Percentiles rank a stretch among this genome's conserved stretches.
Conservation (phyloP, 2,329 filamentous ascomycete genomes). For the Chaetomiaceae sp. region DNA sequence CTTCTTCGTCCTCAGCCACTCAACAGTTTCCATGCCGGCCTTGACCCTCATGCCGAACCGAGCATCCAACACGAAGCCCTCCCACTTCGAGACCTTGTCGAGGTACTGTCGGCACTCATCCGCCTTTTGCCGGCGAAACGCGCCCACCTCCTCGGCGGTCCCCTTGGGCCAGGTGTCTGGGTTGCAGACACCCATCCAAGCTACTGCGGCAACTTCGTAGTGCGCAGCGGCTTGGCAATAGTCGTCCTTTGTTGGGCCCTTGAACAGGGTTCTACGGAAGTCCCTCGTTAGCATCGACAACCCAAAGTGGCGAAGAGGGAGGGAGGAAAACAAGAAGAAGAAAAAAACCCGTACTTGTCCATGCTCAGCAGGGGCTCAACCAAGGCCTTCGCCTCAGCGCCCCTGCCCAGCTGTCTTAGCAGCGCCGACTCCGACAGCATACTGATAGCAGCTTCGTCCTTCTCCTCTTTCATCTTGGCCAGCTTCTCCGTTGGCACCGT, state of each 20-base stretch:
- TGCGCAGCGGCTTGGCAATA: conserved; percentile 70
- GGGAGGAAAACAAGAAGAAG: background rate
- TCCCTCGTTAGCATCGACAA: background rate
- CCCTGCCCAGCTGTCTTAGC: conserved; percentile 57
- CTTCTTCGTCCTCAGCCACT: conserved; percentile 40
- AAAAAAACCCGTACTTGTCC: conserved; percentile 50
- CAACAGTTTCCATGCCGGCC: conserved; percentile 62
- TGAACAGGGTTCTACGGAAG: conserved; percentile 45
- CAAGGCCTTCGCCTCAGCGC: conserved; percentile 60
- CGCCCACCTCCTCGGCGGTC: conserved; percentile 25
- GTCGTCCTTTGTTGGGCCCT: conserved; percentile 60
- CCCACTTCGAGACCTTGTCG: conserved; percentile 65
- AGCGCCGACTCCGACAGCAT: conserved; percentile 64
- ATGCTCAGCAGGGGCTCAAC: conserved; percentile 63
- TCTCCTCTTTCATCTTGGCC: conserved; percentile 46
- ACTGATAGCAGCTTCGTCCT: conserved; percentile 60
- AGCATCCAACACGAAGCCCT: conserved; percentile 67
- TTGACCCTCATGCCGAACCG: conserved; percentile 70
- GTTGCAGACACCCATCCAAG: conserved; percentile 65
- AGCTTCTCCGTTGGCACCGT: conserved; percentile 41
- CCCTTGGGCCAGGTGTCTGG: conserved; percentile 30
- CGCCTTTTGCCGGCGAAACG: conserved; percentile 45
- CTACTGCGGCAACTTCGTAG: conserved; percentile 80
- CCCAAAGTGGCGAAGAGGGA: background rate
- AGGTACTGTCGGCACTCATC: conserved; percentile 61